Conservation (phyloP, 768 basidiomycete genomes). For the Daedaleopsis sinensis region DNA sequence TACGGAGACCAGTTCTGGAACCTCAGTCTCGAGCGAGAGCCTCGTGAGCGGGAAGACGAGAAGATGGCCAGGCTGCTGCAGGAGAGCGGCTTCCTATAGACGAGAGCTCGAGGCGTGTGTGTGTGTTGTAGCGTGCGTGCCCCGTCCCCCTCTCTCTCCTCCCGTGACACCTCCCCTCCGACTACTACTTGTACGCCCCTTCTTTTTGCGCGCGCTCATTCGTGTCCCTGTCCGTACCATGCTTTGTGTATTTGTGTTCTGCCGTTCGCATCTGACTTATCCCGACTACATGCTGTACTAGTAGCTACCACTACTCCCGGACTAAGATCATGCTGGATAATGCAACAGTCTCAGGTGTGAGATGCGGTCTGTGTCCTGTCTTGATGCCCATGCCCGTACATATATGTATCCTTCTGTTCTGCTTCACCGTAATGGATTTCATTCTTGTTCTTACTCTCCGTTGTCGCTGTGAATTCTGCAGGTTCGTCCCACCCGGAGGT, state of each 20-base stretch:
- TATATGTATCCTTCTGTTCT: not conserved
- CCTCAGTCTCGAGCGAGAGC: slow-evolving; percentile 85
- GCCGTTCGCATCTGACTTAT: slow-evolving; percentile 20
- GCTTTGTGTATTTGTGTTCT: slow-evolving; percentile 23
- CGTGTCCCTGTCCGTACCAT: slow-evolving; percentile 7
- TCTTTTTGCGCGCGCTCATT: not conserved
- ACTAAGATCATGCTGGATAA: slow-evolving; percentile 23
- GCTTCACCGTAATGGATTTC: not conserved
- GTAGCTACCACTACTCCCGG: slow-evolving; percentile 24
- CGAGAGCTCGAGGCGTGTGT: not conserved
- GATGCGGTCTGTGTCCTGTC: not conserved
- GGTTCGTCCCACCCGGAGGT: too few species aligned
- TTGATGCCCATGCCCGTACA: not conserved
- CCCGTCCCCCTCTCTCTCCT: not conserved
- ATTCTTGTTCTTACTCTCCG: not conserved
- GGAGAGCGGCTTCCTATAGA: slow-evolving; percentile 72
- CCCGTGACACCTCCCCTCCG: not conserved
- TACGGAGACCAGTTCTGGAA: slow-evolving; percentile 83
- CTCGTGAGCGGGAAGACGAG: slow-evolving; percentile 94
- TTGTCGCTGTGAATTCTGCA: not conserved
- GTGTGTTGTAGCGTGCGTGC: not conserved
- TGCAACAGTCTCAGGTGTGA: slow-evolving; percentile 17
- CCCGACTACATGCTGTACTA: slow-evolving; percentile 25
- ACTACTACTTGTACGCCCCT: not conserved
- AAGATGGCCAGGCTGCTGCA: slow-evolving; percentile 91